Base-by-base conservation (phyloP, 495 filamentous ascomycete genomes). In the Durotheca rogersii region DNA sequence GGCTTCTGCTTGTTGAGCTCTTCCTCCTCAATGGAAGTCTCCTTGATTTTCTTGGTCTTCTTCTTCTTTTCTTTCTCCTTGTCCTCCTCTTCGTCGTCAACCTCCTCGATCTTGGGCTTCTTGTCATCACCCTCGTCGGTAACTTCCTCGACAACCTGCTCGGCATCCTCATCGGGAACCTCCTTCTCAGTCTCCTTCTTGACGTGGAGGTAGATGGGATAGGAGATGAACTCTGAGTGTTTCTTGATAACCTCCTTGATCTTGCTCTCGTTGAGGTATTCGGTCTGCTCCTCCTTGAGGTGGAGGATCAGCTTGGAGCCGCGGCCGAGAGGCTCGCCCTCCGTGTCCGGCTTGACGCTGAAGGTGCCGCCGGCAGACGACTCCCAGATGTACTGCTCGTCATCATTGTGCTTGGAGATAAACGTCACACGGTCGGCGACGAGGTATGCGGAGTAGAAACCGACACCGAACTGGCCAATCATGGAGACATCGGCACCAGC, bases 161-260 rank as follows among this genome's bases (percentile, higher is more conserved):
- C 89, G 32, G 86, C 92, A 40, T 96, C 91, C 79, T 96, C 94
- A 72, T 96, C 94, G 49, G 90, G 90, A 55, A 97, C 90, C 78
- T 98, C 93, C 66, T 80, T 96, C 89, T 98, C 93, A 65, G 85
- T 92, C 87, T 97, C 94, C 83, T 98, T 98, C 69, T 87, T 74
- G 68, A 97, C 89, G 74, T 98, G 93, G 51, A 98, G 93, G 82
- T 95, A 98, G 83, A 98, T 98, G 61, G 93, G 93, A 84, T 98
- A 98, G 42, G 94, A 97, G 82, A 98, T 98, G 86, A 98, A 98
- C 81, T 98, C 93, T 72, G 93, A 97, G 86, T 98, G 93, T 87
- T 98, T 98, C 89, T 96, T 96, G 77, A 98, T 89, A 56, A 98
- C 90, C 83, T 98, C 93, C 87, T 98, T 98, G 81, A 98, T 89